A percentile compares a stretch with the other conserved stretches of the same genome.
phyloP scores from a whole-genome alignment of 768 basidiomycete species.

The Dentipellis sp. region DNA sequence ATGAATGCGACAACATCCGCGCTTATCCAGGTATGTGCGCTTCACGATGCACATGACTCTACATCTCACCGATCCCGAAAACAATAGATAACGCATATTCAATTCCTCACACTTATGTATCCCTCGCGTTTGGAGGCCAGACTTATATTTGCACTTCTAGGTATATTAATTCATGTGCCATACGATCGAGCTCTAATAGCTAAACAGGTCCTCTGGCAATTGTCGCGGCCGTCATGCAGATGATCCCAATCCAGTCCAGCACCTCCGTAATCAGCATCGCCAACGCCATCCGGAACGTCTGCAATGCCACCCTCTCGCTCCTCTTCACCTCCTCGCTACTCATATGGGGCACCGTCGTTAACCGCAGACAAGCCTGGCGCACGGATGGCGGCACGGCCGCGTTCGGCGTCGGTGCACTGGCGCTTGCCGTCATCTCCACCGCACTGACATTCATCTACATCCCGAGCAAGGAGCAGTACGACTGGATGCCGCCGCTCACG shows the following conservation, averaged over 20 bases:
- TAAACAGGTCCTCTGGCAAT: conserved; percentile 71
- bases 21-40: conserved; percentile 65
- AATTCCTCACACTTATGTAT: conserved; percentile 91
- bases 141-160: conserved; percentile 79
- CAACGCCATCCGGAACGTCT: conserved; percentile 79
- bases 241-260: conserved; percentile 55
- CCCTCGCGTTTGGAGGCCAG: conserved; percentile 84
- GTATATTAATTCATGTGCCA: conserved; percentile 26
- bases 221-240: conserved; percentile 74
- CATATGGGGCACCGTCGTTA: conserved; percentile 90
- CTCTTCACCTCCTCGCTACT: conserved; percentile 85
- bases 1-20: conserved; percentile 83
- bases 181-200: background rate
- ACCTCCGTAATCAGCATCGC: conserved; percentile 31
- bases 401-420: conserved; percentile 79
- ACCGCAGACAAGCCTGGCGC: conserved; percentile 88
- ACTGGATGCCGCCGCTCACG: conserved; percentile 87
- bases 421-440: conserved; percentile 76
- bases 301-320: conserved; percentile 93
- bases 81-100: conserved; percentile 86
- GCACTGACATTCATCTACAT: conserved; percentile 86
- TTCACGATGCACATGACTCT: background rate
- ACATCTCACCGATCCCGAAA: conserved; percentile 2
- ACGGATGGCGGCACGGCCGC: conserved; percentile 94
- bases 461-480: conserved; percentile 69